Conservation (phyloP, 495 filamentous ascomycete genomes). For the Aspergillus ostianus region DNA sequence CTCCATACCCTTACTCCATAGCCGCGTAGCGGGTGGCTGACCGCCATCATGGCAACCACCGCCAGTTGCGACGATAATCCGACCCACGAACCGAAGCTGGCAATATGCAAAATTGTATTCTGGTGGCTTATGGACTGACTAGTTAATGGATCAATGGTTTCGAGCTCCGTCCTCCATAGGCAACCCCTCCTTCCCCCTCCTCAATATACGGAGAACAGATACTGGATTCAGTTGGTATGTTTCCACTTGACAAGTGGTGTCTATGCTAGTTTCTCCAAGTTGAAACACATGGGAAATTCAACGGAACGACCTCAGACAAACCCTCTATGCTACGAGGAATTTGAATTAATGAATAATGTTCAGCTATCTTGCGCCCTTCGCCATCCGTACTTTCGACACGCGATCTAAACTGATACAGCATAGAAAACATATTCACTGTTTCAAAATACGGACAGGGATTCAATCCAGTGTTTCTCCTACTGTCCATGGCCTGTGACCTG, state of each 20-base stretch:
- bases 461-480: neutral
- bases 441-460: neutral
- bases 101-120: neutral
- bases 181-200: neutral
- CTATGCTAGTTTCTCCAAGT: neutral
- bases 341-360: neutral
- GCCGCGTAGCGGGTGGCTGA: constrained; percentile 16
- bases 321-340: no score
- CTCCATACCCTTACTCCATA: constrained; percentile 15
- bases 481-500: neutral
- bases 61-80: neutral
- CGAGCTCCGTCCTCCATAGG: neutral
- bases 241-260: neutral
- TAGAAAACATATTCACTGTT: neutral
- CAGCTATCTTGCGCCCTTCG: neutral
- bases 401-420: neutral
- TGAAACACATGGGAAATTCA: neutral
- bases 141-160: no score
- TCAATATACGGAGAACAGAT: neutral
- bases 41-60: constrained; percentile 15
- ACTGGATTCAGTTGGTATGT: neutral
- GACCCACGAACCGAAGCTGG: neutral
- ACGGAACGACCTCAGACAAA: no score
- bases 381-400: no score
- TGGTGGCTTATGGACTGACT: neutral